Conservation (phyloP, 495 filamentous ascomycete genomes). For the Cryomyces minteri region DNA sequence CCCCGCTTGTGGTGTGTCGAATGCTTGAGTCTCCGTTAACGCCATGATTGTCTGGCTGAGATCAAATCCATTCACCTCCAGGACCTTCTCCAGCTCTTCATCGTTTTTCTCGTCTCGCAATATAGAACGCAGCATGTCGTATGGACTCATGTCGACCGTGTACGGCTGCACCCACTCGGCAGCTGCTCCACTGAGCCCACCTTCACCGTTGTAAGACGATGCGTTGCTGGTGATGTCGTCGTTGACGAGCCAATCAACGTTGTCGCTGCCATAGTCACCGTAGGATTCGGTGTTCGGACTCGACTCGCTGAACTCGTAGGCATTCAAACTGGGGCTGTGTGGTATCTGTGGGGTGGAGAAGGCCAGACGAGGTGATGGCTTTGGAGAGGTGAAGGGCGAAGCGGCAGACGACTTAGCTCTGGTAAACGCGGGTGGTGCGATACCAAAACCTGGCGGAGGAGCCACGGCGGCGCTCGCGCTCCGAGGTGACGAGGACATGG, state of each 20-base stretch:
- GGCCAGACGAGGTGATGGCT: slow-evolving; percentile 81
- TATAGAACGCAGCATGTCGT: slow-evolving; percentile 94
- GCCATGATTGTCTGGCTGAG: slow-evolving; percentile 73
- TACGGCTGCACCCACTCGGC: slow-evolving; percentile 64
- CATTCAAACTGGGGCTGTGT: slow-evolving; percentile 82
- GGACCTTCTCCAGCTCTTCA: slow-evolving; percentile 79
- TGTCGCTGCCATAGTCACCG: slow-evolving; percentile 81
- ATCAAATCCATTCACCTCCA: slow-evolving; percentile 84
- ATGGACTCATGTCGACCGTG: slow-evolving; percentile 83
- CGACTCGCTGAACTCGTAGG: slow-evolving; percentile 75
- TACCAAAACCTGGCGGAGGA: slow-evolving; percentile 60
- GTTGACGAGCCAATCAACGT: slow-evolving; percentile 88
- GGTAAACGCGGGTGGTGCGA: slow-evolving; percentile 47
- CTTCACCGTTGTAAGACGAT: slow-evolving; percentile 41
- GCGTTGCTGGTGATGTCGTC: slow-evolving; percentile 67
- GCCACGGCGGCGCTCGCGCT: slow-evolving; percentile 62
- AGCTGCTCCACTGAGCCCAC: slow-evolving; percentile 53
- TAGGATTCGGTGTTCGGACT: slow-evolving; percentile 68
- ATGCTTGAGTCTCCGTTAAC: slow-evolving; percentile 46
- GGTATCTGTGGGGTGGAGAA: slow-evolving; percentile 84
- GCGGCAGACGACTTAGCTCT: slow-evolving; percentile 55
- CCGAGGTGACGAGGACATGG: slow-evolving; percentile 52
- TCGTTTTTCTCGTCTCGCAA: slow-evolving; percentile 76
- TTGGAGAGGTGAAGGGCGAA: slow-evolving; percentile 87
- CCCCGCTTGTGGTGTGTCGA: slow-evolving; percentile 6